Conservation (phyloP, 176 grass and related monocot genomes). For the Oropetium thomaeum region DNA sequence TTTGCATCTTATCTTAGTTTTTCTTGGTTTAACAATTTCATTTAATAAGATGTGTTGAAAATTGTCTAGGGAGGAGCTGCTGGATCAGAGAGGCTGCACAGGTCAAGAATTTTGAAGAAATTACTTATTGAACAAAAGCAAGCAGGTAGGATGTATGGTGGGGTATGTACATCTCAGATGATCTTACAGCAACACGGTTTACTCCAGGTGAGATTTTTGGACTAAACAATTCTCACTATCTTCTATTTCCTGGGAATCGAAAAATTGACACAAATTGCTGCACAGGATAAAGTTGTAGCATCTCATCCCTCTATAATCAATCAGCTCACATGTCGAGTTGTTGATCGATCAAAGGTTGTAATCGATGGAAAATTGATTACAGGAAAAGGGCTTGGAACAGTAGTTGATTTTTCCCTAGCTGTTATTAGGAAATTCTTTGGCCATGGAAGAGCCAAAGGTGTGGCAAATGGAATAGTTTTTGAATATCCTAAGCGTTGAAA, state of each 20-base stretch:
- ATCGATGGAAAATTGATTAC: slow-evolving; percentile 90
- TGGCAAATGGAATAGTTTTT: slow-evolving; percentile 87
- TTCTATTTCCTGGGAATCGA: slow-evolving; percentile 19
- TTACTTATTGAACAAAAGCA: slow-evolving; percentile 69
- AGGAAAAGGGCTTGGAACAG: slow-evolving; percentile 61
- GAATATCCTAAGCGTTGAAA: slow-evolving; percentile 59
- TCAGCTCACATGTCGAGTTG: slow-evolving; percentile 46
- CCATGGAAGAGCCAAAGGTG: slow-evolving; percentile 61
- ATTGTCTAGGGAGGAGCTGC: slow-evolving; percentile 57
- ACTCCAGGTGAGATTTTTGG: slow-evolving; percentile 59
- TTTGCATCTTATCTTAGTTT: neutral
- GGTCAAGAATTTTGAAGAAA: slow-evolving; percentile 66
- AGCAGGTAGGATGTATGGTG: slow-evolving; percentile 71
- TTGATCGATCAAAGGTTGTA: slow-evolving; percentile 59
- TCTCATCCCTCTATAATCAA: slow-evolving; percentile 48
- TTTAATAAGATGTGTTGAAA: neutral
- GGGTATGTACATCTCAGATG: slow-evolving; percentile 54
- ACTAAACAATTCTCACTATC: slow-evolving; percentile 9
- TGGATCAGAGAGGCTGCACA: slow-evolving; percentile 58
- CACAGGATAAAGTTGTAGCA: slow-evolving; percentile 61
- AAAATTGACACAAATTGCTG: slow-evolving; percentile 25
- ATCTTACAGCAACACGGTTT: slow-evolving; percentile 81
- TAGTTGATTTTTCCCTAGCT: slow-evolving; percentile 66
- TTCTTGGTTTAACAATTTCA: slow-evolving; percentile 14
- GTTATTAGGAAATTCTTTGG: slow-evolving; percentile 80